These are phyloP conservation scores for Annona squamosa DNA, from an alignment of 164 flowering plant species.

Conservation along the genomic window DNA sequence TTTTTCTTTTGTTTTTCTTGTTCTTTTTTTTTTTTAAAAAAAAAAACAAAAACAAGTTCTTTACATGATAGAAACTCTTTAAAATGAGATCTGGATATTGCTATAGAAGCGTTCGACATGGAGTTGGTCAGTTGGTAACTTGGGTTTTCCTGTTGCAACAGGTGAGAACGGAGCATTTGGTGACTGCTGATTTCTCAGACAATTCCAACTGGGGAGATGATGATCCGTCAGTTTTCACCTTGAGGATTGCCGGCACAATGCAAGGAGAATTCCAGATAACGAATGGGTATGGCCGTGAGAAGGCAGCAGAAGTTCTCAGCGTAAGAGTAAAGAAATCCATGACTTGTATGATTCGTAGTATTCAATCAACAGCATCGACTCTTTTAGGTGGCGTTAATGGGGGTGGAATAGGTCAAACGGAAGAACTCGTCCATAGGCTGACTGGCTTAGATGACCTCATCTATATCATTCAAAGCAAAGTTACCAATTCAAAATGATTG, in stretches of 20 bases:
- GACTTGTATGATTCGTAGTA: too few species aligned
- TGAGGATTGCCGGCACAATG: conserved; percentile 15
- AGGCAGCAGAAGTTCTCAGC: conserved; percentile 34
- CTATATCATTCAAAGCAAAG: too few species aligned
- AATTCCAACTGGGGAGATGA: conserved; percentile 35
- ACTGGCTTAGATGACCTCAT: too few species aligned
- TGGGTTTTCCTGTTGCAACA: conserved; percentile 6
- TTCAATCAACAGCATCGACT: too few species aligned
- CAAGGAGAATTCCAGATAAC: conserved; percentile 53
- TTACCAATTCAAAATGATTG: too few species aligned
- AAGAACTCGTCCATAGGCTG: too few species aligned
- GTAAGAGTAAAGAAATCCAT: conserved; percentile 18
- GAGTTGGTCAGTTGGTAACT: conserved; percentile 5
- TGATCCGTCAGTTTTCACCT: conserved; percentile 42
- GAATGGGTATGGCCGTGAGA: conserved; percentile 50
- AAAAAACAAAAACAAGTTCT: too few species aligned
- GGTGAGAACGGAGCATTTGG: conserved; percentile 28
- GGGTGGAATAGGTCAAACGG: background rate
- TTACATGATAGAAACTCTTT: too few species aligned
- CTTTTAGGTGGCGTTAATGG: background rate
- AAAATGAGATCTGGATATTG: too few species aligned
- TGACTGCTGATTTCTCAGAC: conserved; percentile 45
- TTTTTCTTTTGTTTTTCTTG: background rate
- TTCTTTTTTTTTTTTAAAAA: too few species aligned
- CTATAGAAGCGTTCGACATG: too few species aligned